A percentile compares a stretch with the other conserved stretches of the same genome.
These are phyloP conservation scores for Populus deltoides DNA, from an alignment of 345 rosid genomes.

Conservation along the genomic window DNA sequence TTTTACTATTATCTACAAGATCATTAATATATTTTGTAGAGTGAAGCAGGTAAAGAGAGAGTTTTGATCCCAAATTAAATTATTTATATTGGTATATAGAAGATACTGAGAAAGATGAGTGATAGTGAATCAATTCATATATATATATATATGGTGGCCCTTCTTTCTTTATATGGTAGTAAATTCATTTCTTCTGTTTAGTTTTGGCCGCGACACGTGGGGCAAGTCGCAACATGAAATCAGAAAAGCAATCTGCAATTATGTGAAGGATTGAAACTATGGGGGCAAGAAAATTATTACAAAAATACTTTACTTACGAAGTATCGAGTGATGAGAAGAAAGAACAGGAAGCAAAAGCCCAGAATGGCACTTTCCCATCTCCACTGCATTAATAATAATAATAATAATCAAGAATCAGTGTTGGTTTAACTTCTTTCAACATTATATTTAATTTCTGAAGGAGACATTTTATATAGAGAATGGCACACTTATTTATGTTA, in stretches of 20 bases:
- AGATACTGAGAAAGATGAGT: too few species aligned
- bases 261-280: background rate
- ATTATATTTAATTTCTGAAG: too few species aligned
- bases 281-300: background rate
- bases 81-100: background rate
- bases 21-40: background rate
- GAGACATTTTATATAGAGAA: background rate
- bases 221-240: background rate
- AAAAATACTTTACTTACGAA: conserved; percentile 48
- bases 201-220: background rate
- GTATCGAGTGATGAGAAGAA: conserved; percentile 67
- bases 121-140: background rate
- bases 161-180: background rate
- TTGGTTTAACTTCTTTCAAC: background rate
- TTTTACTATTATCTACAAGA: background rate
- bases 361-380: conserved; percentile 91
- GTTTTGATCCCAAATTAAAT: background rate
- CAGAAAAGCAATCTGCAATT: background rate
- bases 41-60: background rate
- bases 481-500: too few species aligned
- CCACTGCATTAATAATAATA: conserved; percentile 52
- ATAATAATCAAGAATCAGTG: background rate
- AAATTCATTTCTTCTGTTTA: background rate
- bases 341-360: conserved; percentile 83
- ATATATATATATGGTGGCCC: background rate